Conservation (phyloP, 2,329 filamentous ascomycete genomes). For the Penicillium palitans region DNA sequence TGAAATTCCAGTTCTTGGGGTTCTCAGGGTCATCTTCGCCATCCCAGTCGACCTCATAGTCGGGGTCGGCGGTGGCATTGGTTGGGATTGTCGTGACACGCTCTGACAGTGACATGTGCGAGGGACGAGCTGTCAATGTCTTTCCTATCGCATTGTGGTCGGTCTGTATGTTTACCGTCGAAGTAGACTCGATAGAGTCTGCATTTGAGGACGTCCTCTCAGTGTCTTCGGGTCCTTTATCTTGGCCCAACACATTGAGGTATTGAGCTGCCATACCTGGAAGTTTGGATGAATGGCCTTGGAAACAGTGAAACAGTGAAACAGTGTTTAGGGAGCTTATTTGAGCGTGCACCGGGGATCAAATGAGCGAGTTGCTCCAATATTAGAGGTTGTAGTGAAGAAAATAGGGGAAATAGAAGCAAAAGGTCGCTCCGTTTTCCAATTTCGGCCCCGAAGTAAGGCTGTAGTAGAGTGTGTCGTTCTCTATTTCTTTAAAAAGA, state of each 20-base stretch:
- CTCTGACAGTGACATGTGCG: conserved; percentile 39
- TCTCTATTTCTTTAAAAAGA: background rate
- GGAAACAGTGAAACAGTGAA: background rate
- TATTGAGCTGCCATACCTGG: conserved; percentile 23
- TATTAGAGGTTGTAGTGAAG: background rate
- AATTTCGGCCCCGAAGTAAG: background rate
- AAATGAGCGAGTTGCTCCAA: background rate
- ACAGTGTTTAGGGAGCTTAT: background rate
- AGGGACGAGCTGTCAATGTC: conserved; percentile 32
- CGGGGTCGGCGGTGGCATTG: conserved; percentile 52
- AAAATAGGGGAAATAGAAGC: background rate
- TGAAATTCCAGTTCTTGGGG: conserved; percentile 67
- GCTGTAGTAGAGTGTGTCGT: background rate
- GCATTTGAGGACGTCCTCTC: conserved; percentile 19
- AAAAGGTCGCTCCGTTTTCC: background rate
- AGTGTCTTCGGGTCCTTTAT: conserved; percentile 25
- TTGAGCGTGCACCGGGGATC: background rate
- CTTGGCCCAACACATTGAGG: conserved; percentile 13
- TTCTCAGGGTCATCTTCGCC: conserved; percentile 62
- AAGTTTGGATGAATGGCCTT: background rate
- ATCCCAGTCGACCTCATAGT: conserved; percentile 73
- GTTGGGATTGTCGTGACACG: conserved; percentile 49
- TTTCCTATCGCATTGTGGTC: conserved; percentile 31
- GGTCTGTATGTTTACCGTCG: conserved; percentile 30
- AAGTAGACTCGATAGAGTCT: conserved; percentile 32